A percentile compares a stretch with the other conserved stretches of the same genome.
Conservation (phyloP, 345 rosid genomes). For the Lumnitzera racemosa region DNA sequence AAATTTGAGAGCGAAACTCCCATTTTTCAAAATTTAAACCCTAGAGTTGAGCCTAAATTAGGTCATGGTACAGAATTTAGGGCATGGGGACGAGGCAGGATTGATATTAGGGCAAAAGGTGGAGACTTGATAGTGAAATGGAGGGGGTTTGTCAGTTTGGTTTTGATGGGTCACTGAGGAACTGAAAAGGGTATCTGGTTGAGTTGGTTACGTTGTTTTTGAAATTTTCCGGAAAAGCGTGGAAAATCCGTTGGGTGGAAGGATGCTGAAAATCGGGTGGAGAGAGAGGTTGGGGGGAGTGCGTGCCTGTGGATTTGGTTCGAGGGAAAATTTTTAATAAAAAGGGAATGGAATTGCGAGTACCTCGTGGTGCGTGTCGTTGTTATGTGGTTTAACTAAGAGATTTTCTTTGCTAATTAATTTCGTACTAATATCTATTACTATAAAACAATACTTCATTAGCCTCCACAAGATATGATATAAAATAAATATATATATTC, state of each 20-base stretch:
- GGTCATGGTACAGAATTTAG: conserved; percentile 1
- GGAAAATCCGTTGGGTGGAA: neutral
- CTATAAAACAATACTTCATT: no score
- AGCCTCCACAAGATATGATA: no score
- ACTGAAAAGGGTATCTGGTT: neutral
- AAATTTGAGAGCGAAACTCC: conserved; percentile 80
- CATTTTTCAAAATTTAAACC: conserved; percentile 21
- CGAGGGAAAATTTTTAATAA: no score
- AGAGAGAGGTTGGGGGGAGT: neutral
- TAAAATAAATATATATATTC: no score
- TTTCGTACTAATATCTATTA: no score
- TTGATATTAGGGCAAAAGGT: no score
- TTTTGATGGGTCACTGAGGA: neutral
- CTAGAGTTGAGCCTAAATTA: neutral
- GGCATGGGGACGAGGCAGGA: neutral
- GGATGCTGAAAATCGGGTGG: neutral
- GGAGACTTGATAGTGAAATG: neutral
- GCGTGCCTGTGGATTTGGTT: neutral
- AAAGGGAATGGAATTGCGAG: no score
- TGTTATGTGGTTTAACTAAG: no score
- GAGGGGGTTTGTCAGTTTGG: conserved; percentile 1
- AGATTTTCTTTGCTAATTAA: no score
- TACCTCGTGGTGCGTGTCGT: no score
- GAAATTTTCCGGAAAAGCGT: conserved; percentile 1
- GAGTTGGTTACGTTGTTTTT: neutral